Evolutionary conservation across 148 eudicot genomes (phyloP), one percentile per base, ranked within the genome.

Genomic region (Pharnaceum exiguum): DNA sequence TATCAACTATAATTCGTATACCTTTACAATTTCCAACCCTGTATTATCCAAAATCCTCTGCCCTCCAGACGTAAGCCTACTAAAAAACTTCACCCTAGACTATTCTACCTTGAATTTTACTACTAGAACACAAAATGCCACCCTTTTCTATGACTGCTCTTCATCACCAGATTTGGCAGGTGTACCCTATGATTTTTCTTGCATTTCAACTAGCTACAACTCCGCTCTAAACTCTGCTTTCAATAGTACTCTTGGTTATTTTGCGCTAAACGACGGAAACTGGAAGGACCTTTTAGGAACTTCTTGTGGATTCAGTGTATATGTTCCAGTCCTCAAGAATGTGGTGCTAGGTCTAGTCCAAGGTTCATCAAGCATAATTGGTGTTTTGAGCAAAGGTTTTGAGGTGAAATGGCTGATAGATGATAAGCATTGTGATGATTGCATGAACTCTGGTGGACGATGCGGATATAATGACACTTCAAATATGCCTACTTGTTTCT

Each of bases 381-480:
- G 31, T 5, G 57, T 46, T n/a, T 49, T 69, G 56, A 37, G 18
- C 2, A 37, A 54, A 17, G 67, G 73, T 3, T 61, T 69, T 18
- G 67, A 61, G 33, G 52, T 54, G 3, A 47, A 38, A 30, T 69
- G 73, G 73, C 2, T 3, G 26, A 32, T 47, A 6, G 62, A 69
- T 22, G 44, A 26, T 22, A 22, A 27, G 5, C 16, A 12, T 38
- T 69, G 73, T 38, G 17, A 62, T 0, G 28, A 36, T 22, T 69
- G 73, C 29, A 9, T 4, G 32, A 12, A 11, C 2, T 37, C 29
- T 0, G 30, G 18, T 0, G 73, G 73, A 23, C 37, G 62, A 62
- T 69, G 73, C 39, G 73, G 73, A 10, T 69, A 28, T 35, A 69
- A 62, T 25, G 5, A 12, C 1, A 62, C 73, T 16, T 24, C 23